Evolutionary conservation across 768 basidiomycete species (phyloP), one percentile per base, ranked within the genome.

Genomic region (Amylocystis lapponica): DNA sequence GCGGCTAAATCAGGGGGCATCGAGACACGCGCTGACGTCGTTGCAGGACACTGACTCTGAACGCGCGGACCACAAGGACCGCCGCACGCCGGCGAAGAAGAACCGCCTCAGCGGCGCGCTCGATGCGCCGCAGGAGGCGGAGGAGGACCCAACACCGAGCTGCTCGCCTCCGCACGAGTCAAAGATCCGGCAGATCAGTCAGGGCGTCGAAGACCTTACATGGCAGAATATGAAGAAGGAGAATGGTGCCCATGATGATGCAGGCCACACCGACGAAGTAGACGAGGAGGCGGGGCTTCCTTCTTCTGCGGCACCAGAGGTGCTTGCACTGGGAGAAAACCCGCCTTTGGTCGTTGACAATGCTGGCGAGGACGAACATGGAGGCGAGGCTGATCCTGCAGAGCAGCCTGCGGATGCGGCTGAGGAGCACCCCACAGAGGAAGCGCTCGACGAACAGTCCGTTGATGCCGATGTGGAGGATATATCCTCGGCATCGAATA

Each of bases 101-200:
- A 86, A 87, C 54, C 70, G 83, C 39, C 67, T 75, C 21, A 61
- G 41, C 27, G 55, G 31, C 5, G 68, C 71, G 11, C 66, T 87
- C 39, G 81, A 76, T 52, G 60, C 78, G 39, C 79, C 83, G 0
- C 45, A 59, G 25, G 56, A 65, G 23, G 65, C 65, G 43, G 83
- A 86, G 60, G 75, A 78, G 33, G 59, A 51, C 11, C 55, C 50
- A 4, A 39, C 32, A 10, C 19, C 50, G 36, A 70, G 71, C 40
- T 71, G 69, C 42, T 87, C 87, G n/a, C 85, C 87, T 3, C 82
- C 80, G 3, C 76, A 79, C 51, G 84, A 87, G 62, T 76, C 83
- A 65, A 87, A 84, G 68, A 74, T 76, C 45, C 75, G 82, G 39
- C 85, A 86, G 66, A 85, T 86, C 53, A 86, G 83, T 49, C 80